A percentile compares a stretch with the other conserved stretches of the same genome.
phyloP scores from a whole-genome alignment of 1,284 basidiomycete genomes.

The Papiliotrema terrestris region DNA sequence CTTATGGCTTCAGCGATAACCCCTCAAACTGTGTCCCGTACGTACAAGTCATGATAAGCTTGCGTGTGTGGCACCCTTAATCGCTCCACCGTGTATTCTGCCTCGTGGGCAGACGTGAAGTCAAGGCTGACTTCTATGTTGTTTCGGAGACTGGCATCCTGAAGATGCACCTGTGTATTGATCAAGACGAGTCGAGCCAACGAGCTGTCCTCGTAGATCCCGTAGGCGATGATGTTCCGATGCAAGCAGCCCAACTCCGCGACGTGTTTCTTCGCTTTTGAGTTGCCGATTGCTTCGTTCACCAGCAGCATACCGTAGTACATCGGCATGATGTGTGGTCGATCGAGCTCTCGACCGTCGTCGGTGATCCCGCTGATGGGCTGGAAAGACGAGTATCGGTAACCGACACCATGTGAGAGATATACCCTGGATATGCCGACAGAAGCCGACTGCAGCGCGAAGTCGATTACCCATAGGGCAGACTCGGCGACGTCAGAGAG shows the following conservation, averaged over 20 bases:
- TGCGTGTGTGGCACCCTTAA: slow-evolving; percentile 10
- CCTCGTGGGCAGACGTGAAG: too few species aligned
- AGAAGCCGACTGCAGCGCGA: slow-evolving; percentile 55
- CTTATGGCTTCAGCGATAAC: slow-evolving; percentile 3
- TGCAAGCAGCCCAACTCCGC: slow-evolving; percentile 57
- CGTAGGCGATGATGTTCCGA: slow-evolving; percentile 59
- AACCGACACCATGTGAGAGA: slow-evolving; percentile 53
- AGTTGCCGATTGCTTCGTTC: slow-evolving; percentile 51
- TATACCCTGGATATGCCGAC: slow-evolving; percentile 47
- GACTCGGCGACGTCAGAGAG: slow-evolving; percentile 67
- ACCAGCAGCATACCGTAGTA: slow-evolving; percentile 61
- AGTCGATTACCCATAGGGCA: slow-evolving; percentile 65
- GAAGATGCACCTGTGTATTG: slow-evolving; percentile 43
- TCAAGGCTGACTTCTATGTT: neutral
- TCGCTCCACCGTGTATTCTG: slow-evolving; percentile 7
- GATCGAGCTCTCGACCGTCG: slow-evolving; percentile 17
- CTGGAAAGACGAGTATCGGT: slow-evolving; percentile 50
- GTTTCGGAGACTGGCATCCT: neutral
- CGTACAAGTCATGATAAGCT: slow-evolving; percentile 14
- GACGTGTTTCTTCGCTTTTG: slow-evolving; percentile 48
- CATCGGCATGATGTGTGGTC: slow-evolving; percentile 58
- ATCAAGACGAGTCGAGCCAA: slow-evolving; percentile 58
- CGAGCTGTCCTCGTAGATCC: slow-evolving; percentile 55
- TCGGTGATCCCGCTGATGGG: slow-evolving; percentile 50
- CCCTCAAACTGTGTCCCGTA: neutral